Evolutionary conservation across 2,329 filamentous ascomycete species (phyloP).

Genomic region (Paecilomyces sp.): DNA sequence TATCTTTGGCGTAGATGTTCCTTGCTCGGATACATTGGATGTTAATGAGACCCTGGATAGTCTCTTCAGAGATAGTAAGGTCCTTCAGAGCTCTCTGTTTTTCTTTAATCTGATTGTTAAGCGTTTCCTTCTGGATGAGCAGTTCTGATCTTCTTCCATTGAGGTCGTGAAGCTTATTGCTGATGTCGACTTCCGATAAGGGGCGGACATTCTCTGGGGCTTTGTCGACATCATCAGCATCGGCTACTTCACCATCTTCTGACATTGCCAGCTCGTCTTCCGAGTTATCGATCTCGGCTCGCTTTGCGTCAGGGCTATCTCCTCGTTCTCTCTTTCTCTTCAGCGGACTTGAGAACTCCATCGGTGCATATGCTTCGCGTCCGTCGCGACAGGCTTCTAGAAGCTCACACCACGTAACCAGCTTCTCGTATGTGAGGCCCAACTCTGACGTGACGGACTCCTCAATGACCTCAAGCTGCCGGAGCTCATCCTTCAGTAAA

Average conservation of each 20-base stretch:
- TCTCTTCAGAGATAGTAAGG: slow-evolving; percentile 10
- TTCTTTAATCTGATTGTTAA: slow-evolving; percentile 2
- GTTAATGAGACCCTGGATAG: neutral
- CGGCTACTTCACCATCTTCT: neutral
- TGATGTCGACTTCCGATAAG: neutral
- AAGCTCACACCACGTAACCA: neutral
- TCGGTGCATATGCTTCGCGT: neutral
- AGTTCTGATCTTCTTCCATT: neutral
- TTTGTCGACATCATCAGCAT: neutral
- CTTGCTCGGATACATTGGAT: neutral
- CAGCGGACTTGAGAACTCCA: neutral
- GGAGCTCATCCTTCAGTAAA: slow-evolving; percentile 33
- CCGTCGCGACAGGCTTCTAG: neutral
- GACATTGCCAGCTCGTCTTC: neutral
- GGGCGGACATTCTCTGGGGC: neutral
- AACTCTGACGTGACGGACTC: neutral
- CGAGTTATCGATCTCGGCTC: neutral
- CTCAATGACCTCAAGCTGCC: slow-evolving; percentile 3
- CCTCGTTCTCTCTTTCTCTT: neutral
- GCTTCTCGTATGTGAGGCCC: neutral
- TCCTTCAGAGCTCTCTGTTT: slow-evolving; percentile 14
- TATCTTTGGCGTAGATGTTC: neutral
- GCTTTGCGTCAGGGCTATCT: neutral
- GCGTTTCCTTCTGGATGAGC: slow-evolving; percentile 16
- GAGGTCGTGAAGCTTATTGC: neutral